A percentile compares a stretch with the other conserved stretches of the same genome.
These are phyloP conservation scores for Platanus orientalis DNA, from an alignment of 164 flowering plant species.

Conservation along the genomic window DNA sequence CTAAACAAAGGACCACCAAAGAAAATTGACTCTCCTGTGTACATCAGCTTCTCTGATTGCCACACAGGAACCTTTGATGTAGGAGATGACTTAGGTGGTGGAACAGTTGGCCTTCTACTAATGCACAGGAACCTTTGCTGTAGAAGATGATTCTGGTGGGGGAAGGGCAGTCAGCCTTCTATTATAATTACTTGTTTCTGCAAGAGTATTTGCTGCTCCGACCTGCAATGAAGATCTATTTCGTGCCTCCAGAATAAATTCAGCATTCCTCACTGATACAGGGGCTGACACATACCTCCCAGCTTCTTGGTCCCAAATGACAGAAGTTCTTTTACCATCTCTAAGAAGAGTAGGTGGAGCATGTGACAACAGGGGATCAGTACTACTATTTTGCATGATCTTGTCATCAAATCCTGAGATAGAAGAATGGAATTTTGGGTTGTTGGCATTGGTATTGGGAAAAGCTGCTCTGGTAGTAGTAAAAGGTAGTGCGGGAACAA, in stretches of 20 bases:
- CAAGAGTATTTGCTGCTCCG: constrained; percentile 21
- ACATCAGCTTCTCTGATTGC: constrained; percentile 61
- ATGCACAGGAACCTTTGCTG: too few relatives aligned
- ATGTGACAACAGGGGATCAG: constrained; percentile 43
- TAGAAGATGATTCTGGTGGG: constrained; percentile 19
- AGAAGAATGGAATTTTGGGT: constrained; percentile 28
- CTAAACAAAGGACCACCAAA: constrained; percentile 86
- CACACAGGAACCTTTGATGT: constrained; percentile 30
- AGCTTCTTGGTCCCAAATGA: constrained; percentile 96
- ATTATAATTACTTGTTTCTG: constrained; percentile 28
- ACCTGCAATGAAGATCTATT: constrained; percentile 33
- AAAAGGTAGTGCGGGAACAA: constrained; percentile 32
- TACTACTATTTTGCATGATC: constrained; percentile 32
- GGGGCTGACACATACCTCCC: constrained; percentile 87
- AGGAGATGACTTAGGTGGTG: too few relatives aligned
- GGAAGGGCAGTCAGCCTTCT: constrained; percentile 31
- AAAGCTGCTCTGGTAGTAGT: constrained; percentile 24
- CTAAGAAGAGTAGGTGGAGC: constrained; percentile 56
- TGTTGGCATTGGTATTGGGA: constrained; percentile 18
- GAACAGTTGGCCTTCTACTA: constrained; percentile 29
- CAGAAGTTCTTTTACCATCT: constrained; percentile 77
- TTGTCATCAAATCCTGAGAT: constrained; percentile 48
- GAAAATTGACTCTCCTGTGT: constrained; percentile 83
- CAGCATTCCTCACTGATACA: constrained; percentile 33
- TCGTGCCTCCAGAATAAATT: constrained; percentile 41